Conservation (phyloP, 148 eudicot species). For the Dianthus caryophyllus region DNA sequence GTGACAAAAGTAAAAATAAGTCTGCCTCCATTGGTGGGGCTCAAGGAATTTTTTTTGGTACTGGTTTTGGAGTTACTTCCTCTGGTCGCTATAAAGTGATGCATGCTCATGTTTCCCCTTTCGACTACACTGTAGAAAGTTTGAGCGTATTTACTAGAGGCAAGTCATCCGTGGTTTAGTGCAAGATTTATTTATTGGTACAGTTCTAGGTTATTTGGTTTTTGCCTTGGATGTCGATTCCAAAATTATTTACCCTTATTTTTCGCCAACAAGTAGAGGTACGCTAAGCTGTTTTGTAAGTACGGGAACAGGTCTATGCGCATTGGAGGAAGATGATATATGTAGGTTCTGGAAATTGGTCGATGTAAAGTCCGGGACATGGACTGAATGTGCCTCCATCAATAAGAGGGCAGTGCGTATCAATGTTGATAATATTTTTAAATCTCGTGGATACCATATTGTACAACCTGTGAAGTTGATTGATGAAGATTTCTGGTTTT, state of each 20-base stretch:
- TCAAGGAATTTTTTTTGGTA: too few relatives aligned
- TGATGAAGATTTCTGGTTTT: too few relatives aligned
- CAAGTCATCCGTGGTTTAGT: background rate
- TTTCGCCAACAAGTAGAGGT: constrained; percentile 2
- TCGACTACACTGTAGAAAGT: too few relatives aligned
- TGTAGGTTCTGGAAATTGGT: constrained; percentile 5
- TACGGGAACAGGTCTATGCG: constrained; percentile 1
- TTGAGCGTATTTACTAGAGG: constrained; percentile 8
- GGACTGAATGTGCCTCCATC: background rate
- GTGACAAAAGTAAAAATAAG: constrained; percentile 6
- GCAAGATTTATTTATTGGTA: constrained; percentile 13
- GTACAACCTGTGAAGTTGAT: background rate
- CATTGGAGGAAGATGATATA: background rate
- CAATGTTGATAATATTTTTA: background rate
- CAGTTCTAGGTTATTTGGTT: background rate
- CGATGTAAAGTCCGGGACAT: background rate
- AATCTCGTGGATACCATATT: background rate
- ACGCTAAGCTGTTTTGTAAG: background rate
- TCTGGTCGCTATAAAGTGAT: too few relatives aligned
- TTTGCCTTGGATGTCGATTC: constrained; percentile 18
- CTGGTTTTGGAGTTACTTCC: too few relatives aligned
- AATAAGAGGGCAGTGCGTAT: constrained; percentile 2
- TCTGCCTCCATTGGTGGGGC: constrained; percentile 14
- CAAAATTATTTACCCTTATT: constrained; percentile 2
- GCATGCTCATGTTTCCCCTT: too few relatives aligned